Evolutionary conservation across 495 filamentous ascomycete genomes (phyloP), one percentile per base, ranked within the genome.

Genomic region (Lasiosphaeriaceae sp.): DNA sequence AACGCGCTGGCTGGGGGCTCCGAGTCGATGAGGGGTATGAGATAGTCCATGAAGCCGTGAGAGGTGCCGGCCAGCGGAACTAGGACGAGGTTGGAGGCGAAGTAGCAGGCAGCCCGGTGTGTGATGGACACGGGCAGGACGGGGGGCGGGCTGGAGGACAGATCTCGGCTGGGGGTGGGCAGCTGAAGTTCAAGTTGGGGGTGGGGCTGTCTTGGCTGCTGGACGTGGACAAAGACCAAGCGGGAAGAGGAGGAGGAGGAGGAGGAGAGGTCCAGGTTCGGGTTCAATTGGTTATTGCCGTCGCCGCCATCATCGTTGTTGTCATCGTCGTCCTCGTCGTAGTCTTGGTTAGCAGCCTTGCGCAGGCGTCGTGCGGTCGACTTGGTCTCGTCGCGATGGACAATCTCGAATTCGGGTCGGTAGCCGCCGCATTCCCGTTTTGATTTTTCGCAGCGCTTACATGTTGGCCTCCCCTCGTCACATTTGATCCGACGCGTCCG

Each of bases 401-500:
- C 77, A n/a, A 88, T 69, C 63, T 89, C 86, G 50, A 88, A 85
- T 26, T 85, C 83, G 62, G 83, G 75, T 50, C 77, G 73, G 64
- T 88, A 88, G 50, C 86, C 86, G 17, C 83, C 83, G 68, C 87
- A 90, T 55, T 75, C 76, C 56, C 86, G 77, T 60, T 79, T 80
- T 43, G 85, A 83, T 59, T 86, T 86, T 61, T 73, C 69, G 64
- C 87, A 90, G 66, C 86, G 85, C 21, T 79, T 77, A 68, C 87
- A 90, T 3, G 79, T 80, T 34, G 86, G 86, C 57, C 80, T 82
- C 24, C 76, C 80, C 66, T 88, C 84, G 58, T 90, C 86, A 65
- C 87, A 90, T 81, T 86, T 90, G 76, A 81, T 87, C 65, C 87
- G 82, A 56, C 85, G 79, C 14, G 80, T 77, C 60, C 86, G 77